Base-by-base conservation (phyloP, 2,329 filamentous ascomycete species). In the Talaromyces rugulosus region DNA sequence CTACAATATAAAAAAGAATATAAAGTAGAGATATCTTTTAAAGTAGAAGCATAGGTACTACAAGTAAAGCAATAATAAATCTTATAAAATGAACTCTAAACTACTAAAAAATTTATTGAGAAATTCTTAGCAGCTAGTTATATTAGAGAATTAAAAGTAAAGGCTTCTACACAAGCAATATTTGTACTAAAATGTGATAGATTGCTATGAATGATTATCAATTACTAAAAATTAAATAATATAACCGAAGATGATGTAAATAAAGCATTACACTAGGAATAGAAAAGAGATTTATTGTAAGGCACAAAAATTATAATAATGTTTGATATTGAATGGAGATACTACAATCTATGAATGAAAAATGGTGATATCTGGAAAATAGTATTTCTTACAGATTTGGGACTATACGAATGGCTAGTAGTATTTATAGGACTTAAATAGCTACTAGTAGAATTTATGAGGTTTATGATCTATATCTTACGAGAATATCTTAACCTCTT, bases 201-300 rank as follows among this genome's bases (percentile, higher is more conserved):
- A 40, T 36, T 40, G 18, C 5, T 36, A 56, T 56, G 36, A 56
- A 56, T 56, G 27, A 31, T 40, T 56, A 56, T 40, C n/a, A 40
- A 56, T 34, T 56, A 56, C 12, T 18, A 23, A 56, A 34, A 12
- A 56, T 56, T 56, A 56, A 42, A 56, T 56, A 56, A 56, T 56
- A n/a, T 36, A 23, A 56, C n/a, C n/a, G n/a, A n/a, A n/a, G n/a
- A n/a, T 54, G 28, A 54, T 54, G 28, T 54, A 23, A 18, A 54
- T 16, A 23, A 54, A 12, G 23, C 27, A 54, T 14, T 23, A 31
- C 16, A 23, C 28, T 31, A 54, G n/a, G 14, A 54, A 54, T 31
- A 33, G 7, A 33, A 33, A 33, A 6, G 9, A 33, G 7, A 33
- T 33, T 9, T 33, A 33, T 33, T 33, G 9, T 33, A 33, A 33